These are phyloP conservation scores for Brettanomyces naardenensis DNA, from an alignment of 805 yeast species.

Conservation along the genomic window DNA sequence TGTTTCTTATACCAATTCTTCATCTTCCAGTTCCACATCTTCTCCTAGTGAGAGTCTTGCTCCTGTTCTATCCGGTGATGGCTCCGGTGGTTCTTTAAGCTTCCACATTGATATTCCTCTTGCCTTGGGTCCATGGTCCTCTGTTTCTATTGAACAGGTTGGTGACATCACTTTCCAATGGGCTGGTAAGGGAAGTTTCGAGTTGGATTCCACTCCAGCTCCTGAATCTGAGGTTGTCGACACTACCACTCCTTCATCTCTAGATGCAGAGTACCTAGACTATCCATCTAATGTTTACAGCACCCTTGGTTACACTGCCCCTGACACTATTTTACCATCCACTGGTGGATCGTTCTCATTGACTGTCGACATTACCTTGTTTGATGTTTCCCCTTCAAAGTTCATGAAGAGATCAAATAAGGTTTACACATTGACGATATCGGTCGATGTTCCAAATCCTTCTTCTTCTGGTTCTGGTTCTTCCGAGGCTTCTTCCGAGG, in stretches of 20 bases:
- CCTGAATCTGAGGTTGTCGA: not conserved
- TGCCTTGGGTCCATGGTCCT: constrained; percentile 1
- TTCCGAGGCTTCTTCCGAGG: constrained; percentile 2
- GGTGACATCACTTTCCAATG: constrained; percentile 1
- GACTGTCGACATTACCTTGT: constrained; percentile 3
- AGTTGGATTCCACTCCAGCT: constrained; percentile 1
- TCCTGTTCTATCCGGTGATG: not conserved
- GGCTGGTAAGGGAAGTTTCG: not conserved
- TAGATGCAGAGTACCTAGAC: not conserved
- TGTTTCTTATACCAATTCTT: constrained; percentile 1
- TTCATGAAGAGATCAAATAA: constrained; percentile 3
- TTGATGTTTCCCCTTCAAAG: constrained; percentile 14
- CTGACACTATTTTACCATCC: constrained; percentile 1
- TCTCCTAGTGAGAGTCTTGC: not conserved
- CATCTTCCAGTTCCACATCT: constrained; percentile 1
- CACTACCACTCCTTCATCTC: not conserved
- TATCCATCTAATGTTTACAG: constrained; percentile 1
- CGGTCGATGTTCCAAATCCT: constrained; percentile 6
- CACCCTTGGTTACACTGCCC: not conserved
- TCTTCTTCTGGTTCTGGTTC: constrained; percentile 4
- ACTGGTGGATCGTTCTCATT: not conserved
- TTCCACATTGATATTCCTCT: not conserved
- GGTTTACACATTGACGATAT: not conserved
- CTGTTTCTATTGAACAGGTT: not conserved
- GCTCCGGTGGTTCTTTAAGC: not conserved